Conservation (phyloP, 495 filamentous ascomycete species). For the Apodospora peruviana region DNA sequence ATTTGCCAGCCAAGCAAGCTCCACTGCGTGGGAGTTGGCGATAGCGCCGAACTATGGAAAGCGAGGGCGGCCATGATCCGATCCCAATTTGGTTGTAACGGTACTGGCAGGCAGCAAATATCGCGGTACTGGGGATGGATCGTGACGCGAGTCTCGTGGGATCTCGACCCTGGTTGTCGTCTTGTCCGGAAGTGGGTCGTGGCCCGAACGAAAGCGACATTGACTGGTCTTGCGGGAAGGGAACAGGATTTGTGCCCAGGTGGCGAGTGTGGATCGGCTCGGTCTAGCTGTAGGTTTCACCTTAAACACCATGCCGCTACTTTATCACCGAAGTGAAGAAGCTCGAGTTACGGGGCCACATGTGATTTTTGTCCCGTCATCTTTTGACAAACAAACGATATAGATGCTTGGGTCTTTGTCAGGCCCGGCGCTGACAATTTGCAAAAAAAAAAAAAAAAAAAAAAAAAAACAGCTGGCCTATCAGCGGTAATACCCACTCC, state of each 20-base stretch:
- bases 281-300: not conserved
- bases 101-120: too few species aligned
- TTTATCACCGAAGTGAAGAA: not conserved
- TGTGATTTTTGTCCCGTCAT: too few species aligned
- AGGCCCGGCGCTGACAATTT: too few species aligned
- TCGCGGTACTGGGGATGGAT: too few species aligned
- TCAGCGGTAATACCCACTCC: not conserved
- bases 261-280: not conserved
- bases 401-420: too few species aligned
- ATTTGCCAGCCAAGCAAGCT: too few species aligned
- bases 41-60: too few species aligned
- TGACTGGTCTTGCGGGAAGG: not conserved
- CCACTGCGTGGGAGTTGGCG: too few species aligned
- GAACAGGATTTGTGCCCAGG: not conserved
- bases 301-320: not conserved
- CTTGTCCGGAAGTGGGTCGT: not conserved
- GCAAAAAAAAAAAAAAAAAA: not conserved
- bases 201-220: not conserved
- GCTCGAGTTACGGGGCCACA: not conserved
- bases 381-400: too few species aligned
- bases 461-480: not conserved
- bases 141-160: too few species aligned
- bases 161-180: not conserved
- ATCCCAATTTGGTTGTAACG: too few species aligned
- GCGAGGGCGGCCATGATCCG: too few species aligned